Base-by-base conservation (phyloP, 2,329 filamentous ascomycete genomes). In the Exutisphaerella laricina region DNA sequence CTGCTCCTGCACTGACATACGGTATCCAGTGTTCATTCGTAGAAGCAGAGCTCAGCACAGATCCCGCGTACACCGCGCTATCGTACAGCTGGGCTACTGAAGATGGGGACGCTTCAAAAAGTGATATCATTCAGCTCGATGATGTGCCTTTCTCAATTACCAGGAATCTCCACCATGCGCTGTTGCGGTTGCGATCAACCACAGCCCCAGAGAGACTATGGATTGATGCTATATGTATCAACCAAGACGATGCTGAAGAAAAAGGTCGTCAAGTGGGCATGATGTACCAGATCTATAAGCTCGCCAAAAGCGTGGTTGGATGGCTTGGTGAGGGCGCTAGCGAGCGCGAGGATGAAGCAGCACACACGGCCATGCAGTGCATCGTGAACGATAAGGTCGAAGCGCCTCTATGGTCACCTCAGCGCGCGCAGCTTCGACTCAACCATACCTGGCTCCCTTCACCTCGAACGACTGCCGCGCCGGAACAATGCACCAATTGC, bases 291-390 rank as follows among this genome's bases (percentile, higher is more conserved):
- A 32, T 32, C 29, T 32, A 32, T 16, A 32, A 14, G 8, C 14
- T 32, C 14, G 29, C 29, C 29, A 32, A 8, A 10, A 16, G 16
- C 8, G 29, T 32, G 3, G 14, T 32, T 16, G 29, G 29, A n/a
- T 32, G 29, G 29, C 29, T 32, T 32, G 29, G 29, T 8, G 8
- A 13, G n/a, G 29, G 29, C 8, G 14, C 10, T 8, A 32, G 29
- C 29, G 29, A 32, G 14, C 29, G 29, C 8, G 29, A 32, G 14
- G 29, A 32, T 16, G 29, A 32, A 32, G 29, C 29, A n/a, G 29
- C 29, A 3, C 16, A 16, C 29, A 16, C 29, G 10, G 29, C 29
- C 12, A n/a, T 32, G 29, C n/a, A n/a, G 8, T 32, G 29, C 29
- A 32, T 32, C 12, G 16, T 32, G 8, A 16, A 10, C 14, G 29